Base-by-base conservation (phyloP, 1,139 yeast species). In the Saccharomycopsis crataegensis region DNA sequence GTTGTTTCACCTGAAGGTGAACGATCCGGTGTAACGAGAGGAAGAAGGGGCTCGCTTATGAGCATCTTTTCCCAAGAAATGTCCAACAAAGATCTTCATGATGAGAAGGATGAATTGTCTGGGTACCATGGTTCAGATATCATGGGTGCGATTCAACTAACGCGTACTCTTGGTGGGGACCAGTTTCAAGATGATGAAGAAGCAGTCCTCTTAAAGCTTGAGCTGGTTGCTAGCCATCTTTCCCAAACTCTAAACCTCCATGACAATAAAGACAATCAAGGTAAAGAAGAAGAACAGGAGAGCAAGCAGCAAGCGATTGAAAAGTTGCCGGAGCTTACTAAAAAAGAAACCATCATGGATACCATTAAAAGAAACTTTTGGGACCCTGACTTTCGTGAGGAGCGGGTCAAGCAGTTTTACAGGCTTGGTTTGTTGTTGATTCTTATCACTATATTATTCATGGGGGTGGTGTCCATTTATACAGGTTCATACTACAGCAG, bases 401-500 rank as follows among this genome's bases (percentile, higher is more conserved):
- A 53, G 37, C 42, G 56, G 28, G 17, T 34, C 14, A 48, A 37
- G 5, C 53, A 51, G 28, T 28, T 46, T 33, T 9, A 11, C 28
- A 22, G 49, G 11, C 32, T 53, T 8, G 34, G 42, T n/a, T 11
- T 31, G 8, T 31, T 53, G 6, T 9, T 40, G 14, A 22, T 53
- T 17, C 40, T 44, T n/a, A 45, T 65, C 22, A 60, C 56, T 6
- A 44, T 49, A 37, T 51, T 64, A 22, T 58, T 64, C 46, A 58
- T 64, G 46, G 48, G 49, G 8, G 67, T 76, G 8, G 70, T 81
- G 57, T 73, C 83, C 2, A 66, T 82, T 16, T 82, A 78, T 62
- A 82, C 87, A 86, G 88, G 85, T 1, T 69, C 84, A 1, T 67
- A 75, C 62, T 81, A 71, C 62, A 59, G 70, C 33, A 67, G 86